Percentiles rank a stretch among this genome's conserved stretches.
phyloP scores from a whole-genome alignment of 1,284 basidiomycete genomes.

The Ganoderma resinaceum region DNA sequence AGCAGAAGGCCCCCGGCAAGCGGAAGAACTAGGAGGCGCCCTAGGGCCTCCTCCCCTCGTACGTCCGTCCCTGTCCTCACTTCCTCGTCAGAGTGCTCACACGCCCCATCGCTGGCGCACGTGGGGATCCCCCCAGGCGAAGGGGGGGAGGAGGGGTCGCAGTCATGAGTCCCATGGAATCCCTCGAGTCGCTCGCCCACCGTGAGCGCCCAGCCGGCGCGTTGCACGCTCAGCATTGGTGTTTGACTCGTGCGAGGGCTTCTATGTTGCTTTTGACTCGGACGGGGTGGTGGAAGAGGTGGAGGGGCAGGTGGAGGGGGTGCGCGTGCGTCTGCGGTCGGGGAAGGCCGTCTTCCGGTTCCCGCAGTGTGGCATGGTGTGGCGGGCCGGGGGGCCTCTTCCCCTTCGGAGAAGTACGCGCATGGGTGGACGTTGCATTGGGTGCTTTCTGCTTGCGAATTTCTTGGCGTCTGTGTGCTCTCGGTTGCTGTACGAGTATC shows the following conservation, averaged over 20 bases:
- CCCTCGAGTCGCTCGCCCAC: conserved; percentile 7
- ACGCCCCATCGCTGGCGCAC: too few species aligned
- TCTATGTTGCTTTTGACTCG: conserved; percentile 2
- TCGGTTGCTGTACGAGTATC: neutral
- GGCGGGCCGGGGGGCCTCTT: neutral
- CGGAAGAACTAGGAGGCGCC: neutral
- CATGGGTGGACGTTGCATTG: neutral
- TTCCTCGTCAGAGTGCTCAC: neutral
- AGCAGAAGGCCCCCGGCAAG: neutral
- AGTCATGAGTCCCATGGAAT: neutral
- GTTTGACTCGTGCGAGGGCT: conserved; percentile 4
- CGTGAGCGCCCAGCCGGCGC: neutral
- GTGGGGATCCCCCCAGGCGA: neutral
- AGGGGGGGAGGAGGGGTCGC: conserved; percentile 1
- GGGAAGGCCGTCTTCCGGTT: neutral
- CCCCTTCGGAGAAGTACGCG: conserved; percentile 1
- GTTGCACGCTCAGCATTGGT: conserved; percentile 2
- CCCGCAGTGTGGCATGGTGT: neutral
- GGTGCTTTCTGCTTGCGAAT: too few species aligned
- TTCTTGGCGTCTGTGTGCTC: neutral
- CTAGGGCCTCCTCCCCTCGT: too few species aligned
- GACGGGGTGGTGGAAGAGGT: neutral
- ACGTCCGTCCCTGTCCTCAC: neutral
- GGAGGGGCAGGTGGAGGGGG: neutral
- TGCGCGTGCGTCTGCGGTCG: neutral